A percentile compares a stretch with the other conserved stretches of the same genome.
phyloP scores from a whole-genome alignment of 805 yeast genomes.

The Sugiyamaella floridensis region DNA sequence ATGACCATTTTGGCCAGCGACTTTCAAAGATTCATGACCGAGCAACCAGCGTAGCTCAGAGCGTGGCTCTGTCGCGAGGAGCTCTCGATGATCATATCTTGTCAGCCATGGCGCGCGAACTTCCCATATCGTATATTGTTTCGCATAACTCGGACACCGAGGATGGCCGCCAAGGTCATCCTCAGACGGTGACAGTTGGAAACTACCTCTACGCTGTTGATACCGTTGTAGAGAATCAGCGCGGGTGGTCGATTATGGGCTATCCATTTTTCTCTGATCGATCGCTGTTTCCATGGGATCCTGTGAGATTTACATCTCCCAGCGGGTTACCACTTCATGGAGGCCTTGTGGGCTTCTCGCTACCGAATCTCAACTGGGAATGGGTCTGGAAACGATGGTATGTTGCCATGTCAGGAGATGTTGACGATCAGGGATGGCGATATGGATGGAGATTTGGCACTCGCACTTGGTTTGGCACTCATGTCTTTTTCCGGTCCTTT shows the following conservation, averaged over 20 bases:
- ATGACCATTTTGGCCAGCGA: neutral
- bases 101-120: neutral
- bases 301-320: constrained; percentile 31
- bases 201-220: constrained; percentile 19
- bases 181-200: constrained; percentile 3
- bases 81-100: neutral
- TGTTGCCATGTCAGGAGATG: constrained; percentile 60
- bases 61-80: neutral
- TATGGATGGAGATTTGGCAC: constrained; percentile 49
- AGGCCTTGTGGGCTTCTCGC: constrained; percentile 27
- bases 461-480: constrained; percentile 54
- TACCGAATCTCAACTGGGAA: constrained; percentile 55
- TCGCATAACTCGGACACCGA: constrained; percentile 1
- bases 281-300: constrained; percentile 33
- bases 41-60: neutral
- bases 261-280: constrained; percentile 31
- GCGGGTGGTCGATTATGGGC: constrained; percentile 36
- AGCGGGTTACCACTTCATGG: constrained; percentile 29
- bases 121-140: neutral
- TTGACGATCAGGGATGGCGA: constrained; percentile 82
- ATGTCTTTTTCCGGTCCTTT: constrained; percentile 48
- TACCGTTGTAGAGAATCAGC: constrained; percentile 35
- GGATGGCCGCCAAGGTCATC: constrained; percentile 10
- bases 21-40: neutral
- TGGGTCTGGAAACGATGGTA: constrained; percentile 73